phyloP scores from a whole-genome alignment of 345 rosid species.

The Angophora floribunda region DNA sequence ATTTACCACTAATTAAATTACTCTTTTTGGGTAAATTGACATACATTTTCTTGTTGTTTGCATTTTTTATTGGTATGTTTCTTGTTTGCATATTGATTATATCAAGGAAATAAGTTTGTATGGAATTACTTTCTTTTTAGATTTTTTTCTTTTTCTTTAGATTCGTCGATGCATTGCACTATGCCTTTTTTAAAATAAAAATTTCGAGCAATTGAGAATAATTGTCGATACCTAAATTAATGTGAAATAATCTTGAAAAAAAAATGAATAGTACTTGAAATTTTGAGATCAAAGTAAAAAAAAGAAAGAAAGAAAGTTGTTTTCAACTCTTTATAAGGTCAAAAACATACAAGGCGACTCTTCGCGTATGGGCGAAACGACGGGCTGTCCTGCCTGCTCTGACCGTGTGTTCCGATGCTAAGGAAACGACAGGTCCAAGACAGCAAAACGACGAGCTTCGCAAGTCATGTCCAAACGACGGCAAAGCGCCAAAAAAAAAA shows the following conservation, averaged over 20 bases:
- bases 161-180: background rate
- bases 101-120: background rate
- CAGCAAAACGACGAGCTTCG: background rate
- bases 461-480: background rate
- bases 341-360: background rate
- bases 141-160: too few species aligned
- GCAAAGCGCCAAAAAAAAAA: background rate
- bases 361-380: background rate
- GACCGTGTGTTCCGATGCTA: fast-evolving
- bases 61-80: background rate
- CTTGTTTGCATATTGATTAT: background rate
- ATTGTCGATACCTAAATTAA: background rate
- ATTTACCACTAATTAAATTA: background rate
- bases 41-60: background rate
- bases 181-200: background rate
- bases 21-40: background rate
- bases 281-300: background rate
- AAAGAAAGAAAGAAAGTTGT: too few species aligned
- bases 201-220: background rate
- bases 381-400: background rate
- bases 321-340: background rate
- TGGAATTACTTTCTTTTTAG: background rate
- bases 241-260: background rate
- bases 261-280: background rate
- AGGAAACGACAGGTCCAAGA: background rate